phyloP scores from a whole-genome alignment of 192 early-diverging fungal genomes.

The Coemansia sp. region DNA sequence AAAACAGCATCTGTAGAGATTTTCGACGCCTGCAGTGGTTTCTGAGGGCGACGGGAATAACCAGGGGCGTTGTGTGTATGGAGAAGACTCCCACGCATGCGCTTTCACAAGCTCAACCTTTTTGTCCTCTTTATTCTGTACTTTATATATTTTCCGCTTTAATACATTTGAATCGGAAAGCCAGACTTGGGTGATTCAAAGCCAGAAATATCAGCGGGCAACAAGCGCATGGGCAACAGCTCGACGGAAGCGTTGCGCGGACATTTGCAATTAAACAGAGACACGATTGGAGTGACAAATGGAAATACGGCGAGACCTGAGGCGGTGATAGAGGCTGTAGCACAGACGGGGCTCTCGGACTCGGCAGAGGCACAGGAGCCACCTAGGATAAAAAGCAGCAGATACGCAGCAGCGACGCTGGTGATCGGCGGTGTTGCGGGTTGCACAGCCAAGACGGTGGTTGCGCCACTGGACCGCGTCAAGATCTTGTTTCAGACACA shows the following conservation, averaged over 20 bases:
- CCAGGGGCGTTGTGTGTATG: neutral
- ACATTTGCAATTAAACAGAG: too few species aligned
- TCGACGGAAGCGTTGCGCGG: too few species aligned
- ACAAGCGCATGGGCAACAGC: too few species aligned
- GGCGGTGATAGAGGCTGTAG: too few species aligned
- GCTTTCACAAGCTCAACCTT: neutral
- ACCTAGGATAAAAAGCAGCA: too few species aligned
- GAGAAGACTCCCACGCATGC: neutral
- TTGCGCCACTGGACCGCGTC: constrained; percentile 81
- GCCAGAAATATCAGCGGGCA: too few species aligned
- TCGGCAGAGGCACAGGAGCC: too few species aligned
- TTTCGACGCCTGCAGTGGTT: constrained; percentile 37
- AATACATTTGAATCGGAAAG: neutral
- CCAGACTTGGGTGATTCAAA: too few species aligned
- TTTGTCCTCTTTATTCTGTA: constrained; percentile 1
- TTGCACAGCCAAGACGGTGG: constrained; percentile 67
- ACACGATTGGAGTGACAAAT: too few species aligned
- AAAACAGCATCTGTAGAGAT: constrained; percentile 50
- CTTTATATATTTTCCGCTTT: neutral
- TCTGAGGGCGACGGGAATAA: neutral
- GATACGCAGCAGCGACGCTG: constrained; percentile 30
- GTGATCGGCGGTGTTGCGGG: constrained; percentile 53
- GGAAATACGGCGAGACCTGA: too few species aligned
- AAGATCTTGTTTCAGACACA: constrained; percentile 85
- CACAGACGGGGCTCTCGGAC: too few species aligned